Percentiles rank a stretch among this genome's conserved stretches.
Evolutionary conservation across 768 basidiomycete species (phyloP).

Genomic region (Lentinula raphanica): DNA sequence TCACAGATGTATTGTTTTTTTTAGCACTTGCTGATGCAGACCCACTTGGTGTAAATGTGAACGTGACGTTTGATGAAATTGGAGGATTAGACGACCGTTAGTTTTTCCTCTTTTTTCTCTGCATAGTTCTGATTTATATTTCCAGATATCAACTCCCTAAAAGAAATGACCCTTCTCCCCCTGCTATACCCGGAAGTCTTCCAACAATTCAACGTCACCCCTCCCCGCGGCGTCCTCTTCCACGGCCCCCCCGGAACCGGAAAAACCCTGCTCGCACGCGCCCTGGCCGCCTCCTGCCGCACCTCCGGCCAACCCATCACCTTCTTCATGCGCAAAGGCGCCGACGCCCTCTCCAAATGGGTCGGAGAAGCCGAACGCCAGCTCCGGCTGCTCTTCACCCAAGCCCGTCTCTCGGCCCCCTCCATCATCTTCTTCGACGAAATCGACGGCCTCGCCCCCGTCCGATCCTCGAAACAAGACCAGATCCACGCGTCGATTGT

Average conservation of each 20-base stretch:
- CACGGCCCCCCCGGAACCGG: slow-evolving; percentile 99
- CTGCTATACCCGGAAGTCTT: slow-evolving; percentile 96
- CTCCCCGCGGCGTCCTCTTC: slow-evolving; percentile 93
- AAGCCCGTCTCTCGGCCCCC: slow-evolving; percentile 87
- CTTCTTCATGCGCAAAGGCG: slow-evolving; percentile 99
- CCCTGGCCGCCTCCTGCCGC: slow-evolving; percentile 88
- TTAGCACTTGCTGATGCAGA: slow-evolving; percentile 90
- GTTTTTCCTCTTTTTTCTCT: slow-evolving; percentile 14
- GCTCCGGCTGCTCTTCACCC: slow-evolving; percentile 90
- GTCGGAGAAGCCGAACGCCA: slow-evolving; percentile 98
- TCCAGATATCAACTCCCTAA: slow-evolving; percentile 89
- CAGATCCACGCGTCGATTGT: slow-evolving; percentile 99
- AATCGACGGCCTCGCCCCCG: slow-evolving; percentile 97
- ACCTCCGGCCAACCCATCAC: slow-evolving; percentile 85
- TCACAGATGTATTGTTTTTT: slow-evolving; percentile 14
- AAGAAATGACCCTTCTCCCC: slow-evolving; percentile 97
- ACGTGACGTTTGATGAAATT: slow-evolving; percentile 94
- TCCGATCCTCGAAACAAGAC: slow-evolving; percentile 97
- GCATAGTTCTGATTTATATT: not conserved
- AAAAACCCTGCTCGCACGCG: slow-evolving; percentile 90
- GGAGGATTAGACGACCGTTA: slow-evolving; percentile 92
- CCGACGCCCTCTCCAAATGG: slow-evolving; percentile 97
- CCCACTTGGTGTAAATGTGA: slow-evolving; percentile 88
- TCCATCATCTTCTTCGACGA: slow-evolving; percentile 99
- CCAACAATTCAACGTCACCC: slow-evolving; percentile 88